These are phyloP conservation scores for Scheffersomyces coipomensis DNA, from an alignment of 805 yeast species.

Conservation along the genomic window DNA sequence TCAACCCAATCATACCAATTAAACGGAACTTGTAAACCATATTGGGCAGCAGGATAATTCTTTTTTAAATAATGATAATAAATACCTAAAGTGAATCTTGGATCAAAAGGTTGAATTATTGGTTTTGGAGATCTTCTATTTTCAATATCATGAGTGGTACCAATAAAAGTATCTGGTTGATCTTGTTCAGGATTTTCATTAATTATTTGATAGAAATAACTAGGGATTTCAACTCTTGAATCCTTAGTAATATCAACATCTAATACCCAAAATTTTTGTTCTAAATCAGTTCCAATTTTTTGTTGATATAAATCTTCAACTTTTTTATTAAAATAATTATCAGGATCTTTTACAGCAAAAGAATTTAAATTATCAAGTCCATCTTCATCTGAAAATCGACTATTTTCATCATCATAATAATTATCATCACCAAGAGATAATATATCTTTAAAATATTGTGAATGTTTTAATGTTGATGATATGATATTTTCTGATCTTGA, in stretches of 20 bases:
- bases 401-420: too few relatives aligned
- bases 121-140: slow-evolving; percentile 12
- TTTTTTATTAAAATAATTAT: slow-evolving; percentile 10
- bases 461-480: too few relatives aligned
- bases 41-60: slow-evolving; percentile 2
- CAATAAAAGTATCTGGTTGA: slow-evolving; percentile 8
- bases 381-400: too few relatives aligned
- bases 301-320: slow-evolving; percentile 13
- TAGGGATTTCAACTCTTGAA: slow-evolving; percentile 10
- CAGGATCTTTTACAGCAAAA: too few relatives aligned
- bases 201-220: slow-evolving; percentile 9
- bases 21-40: slow-evolving; percentile 30
- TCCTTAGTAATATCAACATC: slow-evolving; percentile 10
- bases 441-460: too few relatives aligned
- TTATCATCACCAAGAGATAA: too few relatives aligned
- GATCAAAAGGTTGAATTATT: slow-evolving; percentile 26
- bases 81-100: slow-evolving; percentile 26
- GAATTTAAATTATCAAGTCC: too few relatives aligned
- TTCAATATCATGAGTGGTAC: background rate
- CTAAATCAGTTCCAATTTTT: slow-evolving; percentile 17
- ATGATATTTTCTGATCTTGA: too few relatives aligned
- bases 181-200: too few relatives aligned
- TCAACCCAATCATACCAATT: slow-evolving; percentile 61
- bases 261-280: slow-evolving; percentile 22
- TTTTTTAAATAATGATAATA: slow-evolving; percentile 15